These are phyloP conservation scores for Rhynchosporium graminicola DNA, from an alignment of 2,329 filamentous ascomycete genomes.

Conservation along the genomic window DNA sequence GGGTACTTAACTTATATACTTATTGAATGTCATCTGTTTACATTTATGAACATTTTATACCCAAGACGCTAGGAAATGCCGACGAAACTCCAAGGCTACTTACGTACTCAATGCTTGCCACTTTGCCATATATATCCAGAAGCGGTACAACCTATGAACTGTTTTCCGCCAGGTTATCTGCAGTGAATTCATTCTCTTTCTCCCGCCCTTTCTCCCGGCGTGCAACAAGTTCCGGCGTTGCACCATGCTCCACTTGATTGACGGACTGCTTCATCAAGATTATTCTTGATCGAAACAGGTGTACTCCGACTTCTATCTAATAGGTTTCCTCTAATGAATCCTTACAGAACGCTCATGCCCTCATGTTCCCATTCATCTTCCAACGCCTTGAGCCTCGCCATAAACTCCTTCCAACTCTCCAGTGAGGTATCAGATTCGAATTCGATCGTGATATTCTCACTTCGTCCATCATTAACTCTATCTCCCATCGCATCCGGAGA, in stretches of 20 bases:
- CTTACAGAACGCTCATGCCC: slow-evolving; percentile 22
- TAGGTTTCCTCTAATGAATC: not conserved
- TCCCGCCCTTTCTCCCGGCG: not conserved
- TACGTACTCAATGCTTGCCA: slow-evolving; percentile 15
- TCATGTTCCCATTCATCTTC: slow-evolving; percentile 33
- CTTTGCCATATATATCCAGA: slow-evolving; percentile 11
- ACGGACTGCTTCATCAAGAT: slow-evolving; percentile 1
- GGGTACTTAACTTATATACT: slow-evolving; percentile 8
- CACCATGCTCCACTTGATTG: slow-evolving; percentile 3
- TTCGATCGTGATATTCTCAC: slow-evolving; percentile 35
- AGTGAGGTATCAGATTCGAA: slow-evolving; percentile 28
- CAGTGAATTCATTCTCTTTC: not conserved
- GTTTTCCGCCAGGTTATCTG: slow-evolving; percentile 12
- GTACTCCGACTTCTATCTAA: slow-evolving; percentile 7
- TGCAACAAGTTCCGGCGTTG: slow-evolving; percentile 4
- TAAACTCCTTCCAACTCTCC: slow-evolving; percentile 29
- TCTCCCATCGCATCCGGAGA: slow-evolving; percentile 33
- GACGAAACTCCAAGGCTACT: slow-evolving; percentile 18
- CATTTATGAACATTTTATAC: slow-evolving; percentile 14
- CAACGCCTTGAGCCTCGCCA: slow-evolving; percentile 25
- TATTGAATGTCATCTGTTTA: slow-evolving; percentile 18
- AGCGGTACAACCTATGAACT: slow-evolving; percentile 8
- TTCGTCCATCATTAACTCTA: slow-evolving; percentile 33
- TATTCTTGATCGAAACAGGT: slow-evolving; percentile 3
- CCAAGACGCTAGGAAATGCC: slow-evolving; percentile 24